Base-by-base conservation (phyloP, 2,329 filamentous ascomycete genomes). In the Mariannaea elegans region DNA sequence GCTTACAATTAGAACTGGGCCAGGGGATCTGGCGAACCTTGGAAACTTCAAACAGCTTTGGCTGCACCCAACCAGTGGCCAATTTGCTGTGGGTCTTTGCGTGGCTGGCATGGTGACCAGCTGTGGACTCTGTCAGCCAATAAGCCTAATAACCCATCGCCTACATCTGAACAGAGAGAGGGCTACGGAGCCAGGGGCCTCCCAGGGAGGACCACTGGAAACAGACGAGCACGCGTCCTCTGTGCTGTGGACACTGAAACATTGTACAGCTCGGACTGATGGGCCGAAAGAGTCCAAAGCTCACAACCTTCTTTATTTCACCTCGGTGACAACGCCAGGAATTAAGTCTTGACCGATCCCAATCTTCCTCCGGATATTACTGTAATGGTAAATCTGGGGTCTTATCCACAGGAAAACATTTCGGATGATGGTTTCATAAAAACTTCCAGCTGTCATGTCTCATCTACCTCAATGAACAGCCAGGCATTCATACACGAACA, bases 311-410 rank as follows among this genome's bases (percentile, higher is more conserved):
- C 53, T 31, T 27, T 13, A 47, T 56, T 29, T 63, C 24, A 52
- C 18, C 32, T 61, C 54, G 53, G 58, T 32, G 29, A 58, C 49
- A n/a, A n/a, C 42, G 36, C 45, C 49, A 16, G 21, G 5, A 5
- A 36, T 7, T n/a, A 13, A 36, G 32, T 36, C 14, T 24, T 47
- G 29, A 29, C 54, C 19, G 23, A 38, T 47, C 56, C 42, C 59
- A 46, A 51, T 58, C 18, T 47, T 48, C 54, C 61, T 61, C 62
- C 50, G 61, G 56, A 51, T 66, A 34, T 52, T 44, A 62, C 46
- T 59, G 53, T 56, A 56, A 50, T 34, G 45, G 45, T 68, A 48
- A 68, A 69, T 68, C 66, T 65, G 66, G 66, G 65, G 66, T 67
- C 56, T 32, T 62, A 58, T 65, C 56, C 64, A 61, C 55, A 51